These are phyloP conservation scores for Hypoxylon fragiforme DNA, from an alignment of 495 filamentous ascomycete species.

Conservation along the genomic window DNA sequence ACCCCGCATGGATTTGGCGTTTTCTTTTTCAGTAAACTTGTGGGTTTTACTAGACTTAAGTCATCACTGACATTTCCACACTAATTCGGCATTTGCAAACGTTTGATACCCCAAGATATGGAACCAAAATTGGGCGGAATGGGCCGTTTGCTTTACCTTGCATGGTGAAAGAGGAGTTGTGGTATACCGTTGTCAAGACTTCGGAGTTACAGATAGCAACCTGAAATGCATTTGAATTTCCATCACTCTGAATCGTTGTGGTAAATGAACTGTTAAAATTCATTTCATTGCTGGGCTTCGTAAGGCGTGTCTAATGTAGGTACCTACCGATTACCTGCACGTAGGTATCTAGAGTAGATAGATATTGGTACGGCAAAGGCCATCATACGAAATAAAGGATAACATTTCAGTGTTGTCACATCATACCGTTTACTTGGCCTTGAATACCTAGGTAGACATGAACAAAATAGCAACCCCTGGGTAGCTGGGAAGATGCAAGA, in stretches of 20 bases:
- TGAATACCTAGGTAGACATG: too few species aligned
- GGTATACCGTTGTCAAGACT: background rate
- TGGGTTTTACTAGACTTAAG: constrained; percentile 9
- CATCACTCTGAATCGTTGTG: too few species aligned
- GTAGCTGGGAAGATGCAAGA: too few species aligned
- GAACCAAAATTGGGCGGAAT: too few species aligned
- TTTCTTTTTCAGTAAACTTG: background rate
- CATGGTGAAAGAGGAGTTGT: background rate
- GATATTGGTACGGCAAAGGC: background rate
- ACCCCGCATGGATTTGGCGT: constrained; percentile 2
- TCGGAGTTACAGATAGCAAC: background rate
- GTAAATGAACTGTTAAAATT: too few species aligned
- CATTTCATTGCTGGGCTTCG: too few species aligned
- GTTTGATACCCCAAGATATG: constrained; percentile 7
- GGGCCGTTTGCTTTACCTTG: constrained; percentile 4
- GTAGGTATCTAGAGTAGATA: background rate
- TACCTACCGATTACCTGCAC: too few species aligned
- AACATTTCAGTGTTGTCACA: too few species aligned
- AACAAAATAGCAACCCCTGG: too few species aligned
- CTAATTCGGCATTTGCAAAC: constrained; percentile 4
- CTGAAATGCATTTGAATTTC: too few species aligned
- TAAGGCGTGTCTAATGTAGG: background rate
- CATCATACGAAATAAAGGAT: too few species aligned
- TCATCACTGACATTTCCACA: constrained; percentile 18
- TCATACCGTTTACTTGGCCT: too few species aligned